Evolutionary conservation across 176 grass and related monocot genomes (phyloP).

Genomic region (Chrysopogon serrulatus): DNA sequence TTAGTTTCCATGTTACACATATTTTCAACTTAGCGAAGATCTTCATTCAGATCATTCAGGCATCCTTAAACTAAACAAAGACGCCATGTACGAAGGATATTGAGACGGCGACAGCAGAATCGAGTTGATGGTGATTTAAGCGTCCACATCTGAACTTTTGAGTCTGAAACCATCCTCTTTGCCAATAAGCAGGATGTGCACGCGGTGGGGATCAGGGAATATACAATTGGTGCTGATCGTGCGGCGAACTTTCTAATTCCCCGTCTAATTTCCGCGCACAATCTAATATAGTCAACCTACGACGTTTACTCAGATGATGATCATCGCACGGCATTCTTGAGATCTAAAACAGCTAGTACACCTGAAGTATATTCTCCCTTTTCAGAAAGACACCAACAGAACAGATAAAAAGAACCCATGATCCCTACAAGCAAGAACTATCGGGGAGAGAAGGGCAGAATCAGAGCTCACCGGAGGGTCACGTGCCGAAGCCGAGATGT

Average conservation of each 20-base stretch:
- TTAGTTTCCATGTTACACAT: background rate
- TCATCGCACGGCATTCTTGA: background rate
- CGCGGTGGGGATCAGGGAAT: background rate
- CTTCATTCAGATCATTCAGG: background rate
- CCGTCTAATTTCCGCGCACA: background rate
- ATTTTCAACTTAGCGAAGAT: background rate
- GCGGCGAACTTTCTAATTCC: background rate
- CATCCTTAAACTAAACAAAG: background rate
- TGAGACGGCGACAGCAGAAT: background rate
- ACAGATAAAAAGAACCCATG: background rate
- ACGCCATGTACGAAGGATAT: background rate
- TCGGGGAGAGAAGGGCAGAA: background rate
- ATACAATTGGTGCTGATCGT: background rate
- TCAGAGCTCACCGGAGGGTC: slow-evolving; percentile 8
- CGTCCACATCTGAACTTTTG: background rate
- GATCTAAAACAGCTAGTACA: background rate
- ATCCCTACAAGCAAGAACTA: background rate
- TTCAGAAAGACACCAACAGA: background rate
- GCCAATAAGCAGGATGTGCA: background rate
- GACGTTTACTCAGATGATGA: background rate
- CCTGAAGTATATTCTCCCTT: slow-evolving; percentile 6
- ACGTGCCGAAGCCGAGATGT: slow-evolving; percentile 13
- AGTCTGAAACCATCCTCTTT: background rate
- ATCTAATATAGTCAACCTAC: slow-evolving; percentile 19
- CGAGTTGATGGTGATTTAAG: slow-evolving; percentile 23